A percentile compares a stretch with the other conserved stretches of the same genome.
Conservation (phyloP, 352 stramenopile genomes). For the Elongisporangium anandrum region DNA sequence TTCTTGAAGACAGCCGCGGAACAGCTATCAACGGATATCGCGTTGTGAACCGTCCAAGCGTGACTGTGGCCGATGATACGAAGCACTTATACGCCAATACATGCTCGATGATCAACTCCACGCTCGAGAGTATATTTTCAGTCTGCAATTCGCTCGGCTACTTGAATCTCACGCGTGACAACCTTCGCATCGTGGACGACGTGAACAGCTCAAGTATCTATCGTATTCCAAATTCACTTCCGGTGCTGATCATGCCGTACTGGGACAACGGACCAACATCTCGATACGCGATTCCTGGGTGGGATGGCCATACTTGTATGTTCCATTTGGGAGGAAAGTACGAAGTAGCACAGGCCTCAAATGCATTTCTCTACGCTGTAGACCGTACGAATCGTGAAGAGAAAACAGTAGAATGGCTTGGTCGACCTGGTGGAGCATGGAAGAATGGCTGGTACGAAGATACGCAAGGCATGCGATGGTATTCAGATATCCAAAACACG, state of each 20-base stretch:
- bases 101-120: conserved; percentile 21
- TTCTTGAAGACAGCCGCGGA: not conserved
- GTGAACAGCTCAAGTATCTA: conserved; percentile 18
- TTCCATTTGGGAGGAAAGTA: not conserved
- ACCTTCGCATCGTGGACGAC: conserved; percentile 19
- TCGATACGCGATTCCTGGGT: not conserved
- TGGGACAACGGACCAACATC: not conserved
- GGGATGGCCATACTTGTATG: conserved; percentile 1
- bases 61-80: not conserved
- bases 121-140: conserved; percentile 16
- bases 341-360: not conserved
- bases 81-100: conserved; percentile 1
- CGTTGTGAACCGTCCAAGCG: conserved; percentile 1
- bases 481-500: conserved; percentile 17
- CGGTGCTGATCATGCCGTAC: conserved; percentile 35
- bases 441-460: conserved; percentile 31
- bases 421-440: conserved; percentile 9
- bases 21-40: conserved; percentile 16
- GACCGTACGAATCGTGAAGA: conserved; percentile 11
- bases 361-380: conserved; percentile 10
- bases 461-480: conserved; percentile 15
- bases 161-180: conserved; percentile 4
- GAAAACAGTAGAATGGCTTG: conserved; percentile 15
- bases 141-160: conserved; percentile 24
- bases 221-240: conserved; percentile 19